Evolutionary conservation across 2,329 filamentous ascomycete genomes (phyloP), one percentile per base, ranked within the genome.

Genomic region (Diaporthe citriasiana): DNA sequence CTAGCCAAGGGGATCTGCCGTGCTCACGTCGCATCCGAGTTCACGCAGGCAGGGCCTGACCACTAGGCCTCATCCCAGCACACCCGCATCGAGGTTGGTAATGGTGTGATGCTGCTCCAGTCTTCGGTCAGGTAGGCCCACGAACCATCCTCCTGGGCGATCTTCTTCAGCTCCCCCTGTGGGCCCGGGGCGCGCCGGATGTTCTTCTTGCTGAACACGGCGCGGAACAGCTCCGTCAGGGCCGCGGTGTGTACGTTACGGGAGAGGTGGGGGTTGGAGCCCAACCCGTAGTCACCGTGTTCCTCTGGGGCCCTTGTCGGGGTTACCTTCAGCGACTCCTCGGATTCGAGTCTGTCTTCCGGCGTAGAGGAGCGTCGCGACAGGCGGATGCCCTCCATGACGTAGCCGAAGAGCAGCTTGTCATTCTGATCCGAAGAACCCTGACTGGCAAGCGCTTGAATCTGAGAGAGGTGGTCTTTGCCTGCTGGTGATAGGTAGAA

Each of bases 311-410:
- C 90, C 0, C 94, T 89, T 27, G 88, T 85, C 0, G 93, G 90
- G 76, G 91, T 87, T 17, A 95, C 88, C 86, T 65, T 90, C 84
- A 45, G 82, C 74, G 60, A 89, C 85, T 84, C 84, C 66, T 88
- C 85, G 25, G 83, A 79, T 0, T 79, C 81, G 0, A 86, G 82
- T 3, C 88, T 89, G 72, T 89, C 84, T 51, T 92, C 90, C 84
- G 90, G 91, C 1, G 90, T 85, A 13, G 89, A 88, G 71, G 90
- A 89, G 0, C 89, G 89, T 15, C 91, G 90, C 5, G 91, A 90
- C 70, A 95, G 85, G 51, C 93, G 91, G 72, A 93, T 88, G 22
- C 91, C 93, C 82, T 94, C 94, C 85, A 93, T 87, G 56, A 89
- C 90, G 79, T 94, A 95, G 51, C 91, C 92, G 1, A 93, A 86